These are phyloP conservation scores for Irpex sp. DNA, from an alignment of 1,284 basidiomycete genomes.

Conservation along the genomic window DNA sequence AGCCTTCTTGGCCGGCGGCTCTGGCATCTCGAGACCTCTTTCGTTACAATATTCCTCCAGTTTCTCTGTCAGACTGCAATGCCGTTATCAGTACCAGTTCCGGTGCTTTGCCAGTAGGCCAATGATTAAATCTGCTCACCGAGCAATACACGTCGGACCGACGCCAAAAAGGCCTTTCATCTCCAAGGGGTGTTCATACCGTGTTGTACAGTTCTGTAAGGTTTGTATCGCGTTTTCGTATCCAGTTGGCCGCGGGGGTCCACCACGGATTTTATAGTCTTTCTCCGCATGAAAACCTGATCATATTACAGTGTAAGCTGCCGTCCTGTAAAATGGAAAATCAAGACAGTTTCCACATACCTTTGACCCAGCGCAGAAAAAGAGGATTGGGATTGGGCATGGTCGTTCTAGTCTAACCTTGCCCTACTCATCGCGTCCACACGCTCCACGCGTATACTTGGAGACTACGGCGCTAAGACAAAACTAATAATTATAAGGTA, in stretches of 20 bases:
- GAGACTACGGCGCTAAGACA: too few species aligned
- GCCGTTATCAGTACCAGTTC: neutral
- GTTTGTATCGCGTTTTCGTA: neutral
- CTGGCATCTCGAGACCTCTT: neutral
- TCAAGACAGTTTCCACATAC: neutral
- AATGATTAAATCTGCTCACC: neutral
- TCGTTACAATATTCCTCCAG: neutral
- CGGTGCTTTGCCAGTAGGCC: neutral
- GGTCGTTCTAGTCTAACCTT: too few species aligned
- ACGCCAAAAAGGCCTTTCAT: neutral
- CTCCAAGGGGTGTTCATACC: neutral
- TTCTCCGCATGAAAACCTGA: neutral
- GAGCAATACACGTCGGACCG: neutral
- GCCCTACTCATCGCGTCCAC: too few species aligned
- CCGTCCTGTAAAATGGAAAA: neutral
- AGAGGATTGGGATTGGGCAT: neutral
- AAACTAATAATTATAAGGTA: too few species aligned
- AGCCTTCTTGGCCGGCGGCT: neutral
- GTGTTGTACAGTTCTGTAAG: neutral
- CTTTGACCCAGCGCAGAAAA: neutral
- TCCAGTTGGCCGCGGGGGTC: neutral
- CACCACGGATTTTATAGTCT: neutral
- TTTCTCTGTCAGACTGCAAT: neutral
- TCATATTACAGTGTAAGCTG: neutral
- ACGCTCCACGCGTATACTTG: too few species aligned